phyloP scores from a whole-genome alignment of 495 filamentous ascomycete genomes.

The Aspergillus bertholletiae region DNA sequence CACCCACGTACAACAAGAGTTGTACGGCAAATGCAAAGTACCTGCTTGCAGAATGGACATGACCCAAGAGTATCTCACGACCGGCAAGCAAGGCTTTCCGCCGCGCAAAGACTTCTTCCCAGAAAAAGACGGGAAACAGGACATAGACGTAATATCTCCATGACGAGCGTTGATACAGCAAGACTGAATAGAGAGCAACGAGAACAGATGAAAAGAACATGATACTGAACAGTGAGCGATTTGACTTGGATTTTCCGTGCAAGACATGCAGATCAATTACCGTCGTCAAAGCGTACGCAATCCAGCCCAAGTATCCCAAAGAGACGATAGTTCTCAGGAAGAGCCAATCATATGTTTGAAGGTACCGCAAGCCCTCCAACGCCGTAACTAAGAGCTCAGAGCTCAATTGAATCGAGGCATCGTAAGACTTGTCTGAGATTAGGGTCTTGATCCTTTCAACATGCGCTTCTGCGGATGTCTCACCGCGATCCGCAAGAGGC shows the following conservation, averaged over 20 bases:
- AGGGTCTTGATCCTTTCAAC: constrained; percentile 61
- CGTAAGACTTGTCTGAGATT: constrained; percentile 63
- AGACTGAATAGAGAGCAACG: constrained; percentile 69
- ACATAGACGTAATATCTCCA: constrained; percentile 89
- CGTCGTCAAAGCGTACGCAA: constrained; percentile 88
- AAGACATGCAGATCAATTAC: constrained; percentile 89
- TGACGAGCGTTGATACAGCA: constrained; percentile 75
- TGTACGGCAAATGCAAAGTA: constrained; percentile 56
- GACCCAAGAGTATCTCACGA: constrained; percentile 61
- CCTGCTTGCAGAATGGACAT: constrained; percentile 56
- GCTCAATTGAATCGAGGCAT: constrained; percentile 72
- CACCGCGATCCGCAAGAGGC: constrained; percentile 52
- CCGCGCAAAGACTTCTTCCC: constrained; percentile 91
- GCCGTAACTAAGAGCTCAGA: constrained; percentile 71
- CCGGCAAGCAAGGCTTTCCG: constrained; percentile 67
- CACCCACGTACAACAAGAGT: constrained; percentile 58
- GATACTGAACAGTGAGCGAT: constrained; percentile 57
- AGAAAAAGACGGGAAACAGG: constrained; percentile 89
- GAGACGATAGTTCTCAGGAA: constrained; percentile 92
- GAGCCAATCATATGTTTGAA: constrained; percentile 98
- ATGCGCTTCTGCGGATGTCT: constrained; percentile 63
- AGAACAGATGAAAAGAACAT: constrained; percentile 74
- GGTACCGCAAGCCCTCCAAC: constrained; percentile 83
- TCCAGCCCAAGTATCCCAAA: constrained; percentile 93
- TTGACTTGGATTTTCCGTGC: constrained; percentile 63